Conservation (phyloP, 2,329 filamentous ascomycete genomes). For the Calonectria pseudoturangicola region DNA sequence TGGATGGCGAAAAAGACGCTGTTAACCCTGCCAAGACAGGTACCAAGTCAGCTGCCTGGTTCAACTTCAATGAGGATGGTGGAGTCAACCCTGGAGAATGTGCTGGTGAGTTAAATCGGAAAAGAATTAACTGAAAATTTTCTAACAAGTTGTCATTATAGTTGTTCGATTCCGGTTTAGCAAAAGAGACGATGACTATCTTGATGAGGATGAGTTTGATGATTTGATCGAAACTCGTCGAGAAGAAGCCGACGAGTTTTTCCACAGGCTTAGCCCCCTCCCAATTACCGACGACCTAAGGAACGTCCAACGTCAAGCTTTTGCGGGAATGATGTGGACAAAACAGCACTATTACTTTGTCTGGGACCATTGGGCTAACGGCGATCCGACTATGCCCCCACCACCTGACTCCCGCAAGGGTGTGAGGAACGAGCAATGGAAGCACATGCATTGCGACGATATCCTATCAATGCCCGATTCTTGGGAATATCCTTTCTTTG, state of each 20-base stretch:
- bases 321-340: constrained; percentile 98
- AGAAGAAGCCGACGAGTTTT: constrained; percentile 97
- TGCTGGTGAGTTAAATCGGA: constrained; percentile 76
- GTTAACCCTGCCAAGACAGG: constrained; percentile 87
- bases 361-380: constrained; percentile 98
- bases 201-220: constrained; percentile 95
- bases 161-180: constrained; percentile 95
- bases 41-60: constrained; percentile 95
- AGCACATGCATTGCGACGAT: constrained; percentile 95
- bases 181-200: constrained; percentile 82
- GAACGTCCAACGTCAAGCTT: constrained; percentile 95
- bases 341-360: constrained; percentile 98
- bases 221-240: constrained; percentile 90
- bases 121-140: constrained; percentile 58
- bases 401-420: constrained; percentile 87
- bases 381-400: constrained; percentile 90
- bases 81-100: constrained; percentile 94
- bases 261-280: constrained; percentile 92
- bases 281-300: constrained; percentile 95
- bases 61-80: constrained; percentile 90
- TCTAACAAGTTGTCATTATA: constrained; percentile 49
- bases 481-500: constrained; percentile 99
- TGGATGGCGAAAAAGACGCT: constrained; percentile 85
- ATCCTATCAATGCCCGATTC: constrained; percentile 98
- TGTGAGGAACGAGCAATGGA: constrained; percentile 93